Evolutionary conservation across 257 asterid species (phyloP), one percentile per base, ranked within the genome.

Genomic region (Solanum commersonii): DNA sequence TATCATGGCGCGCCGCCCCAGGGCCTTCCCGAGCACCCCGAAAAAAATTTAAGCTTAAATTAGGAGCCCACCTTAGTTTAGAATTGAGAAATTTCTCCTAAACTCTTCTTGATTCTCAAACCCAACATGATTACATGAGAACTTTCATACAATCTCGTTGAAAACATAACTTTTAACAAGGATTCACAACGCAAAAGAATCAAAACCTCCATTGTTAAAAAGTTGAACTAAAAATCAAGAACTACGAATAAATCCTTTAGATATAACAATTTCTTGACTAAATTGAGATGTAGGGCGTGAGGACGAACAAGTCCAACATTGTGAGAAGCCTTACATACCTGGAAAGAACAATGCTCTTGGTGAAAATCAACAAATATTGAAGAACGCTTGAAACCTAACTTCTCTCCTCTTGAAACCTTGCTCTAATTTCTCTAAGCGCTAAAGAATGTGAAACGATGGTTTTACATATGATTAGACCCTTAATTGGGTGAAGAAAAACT

Each of bases 1-100:
- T 52, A 52, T 6, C n/a, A 52, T 52, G n/a, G 63, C 1, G 63
- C 4, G 23, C n/a, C 23, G 9, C 63, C 63, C 63, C 10, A 52
- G 9, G 4, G 8, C 10, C 23, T 52, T 52, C 0, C 63, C 63
- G 4, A 52, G 23, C 10, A 6, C 23, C 22, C 23, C 0, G 0
- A 16, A 37, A 35, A 37, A 37, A 7, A 1, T 7, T 37, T 37
- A 16, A 52, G 63, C 63, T 16, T 16, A 52, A 52, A 52, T 52
- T 52, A 52, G 63, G n/a, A 6, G 10, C 3, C 63, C 63, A 52
- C 6, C 23, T 52, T 52, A 16, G 63, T 52, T 52, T 52, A 52
- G 9, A 52, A 52, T 52, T 52, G 9, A 6, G 23, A 16, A 52
- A 16, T 1, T 52, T 52, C 63, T 52, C 63, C 1, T 16, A 1